These are phyloP conservation scores for Sodiomyces alkalinus DNA, from an alignment of 2,329 filamentous ascomycete genomes.

Conservation along the genomic window DNA sequence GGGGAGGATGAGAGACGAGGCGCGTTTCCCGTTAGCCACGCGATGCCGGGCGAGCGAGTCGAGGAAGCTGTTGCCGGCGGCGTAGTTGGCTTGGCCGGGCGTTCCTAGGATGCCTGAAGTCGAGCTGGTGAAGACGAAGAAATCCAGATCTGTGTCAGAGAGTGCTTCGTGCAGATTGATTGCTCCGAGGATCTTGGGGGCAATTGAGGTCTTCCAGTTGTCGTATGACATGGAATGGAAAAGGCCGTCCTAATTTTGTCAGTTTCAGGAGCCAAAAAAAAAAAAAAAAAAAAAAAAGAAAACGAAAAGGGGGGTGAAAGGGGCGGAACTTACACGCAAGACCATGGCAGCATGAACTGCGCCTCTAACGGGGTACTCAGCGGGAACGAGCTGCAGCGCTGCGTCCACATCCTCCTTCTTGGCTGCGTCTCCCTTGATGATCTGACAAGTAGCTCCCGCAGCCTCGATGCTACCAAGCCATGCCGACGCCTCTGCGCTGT, in stretches of 20 bases:
- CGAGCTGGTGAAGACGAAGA: conserved; percentile 22
- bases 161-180: conserved; percentile 19
- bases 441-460: no score
- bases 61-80: conserved; percentile 19
- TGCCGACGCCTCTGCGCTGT: conserved; percentile 11
- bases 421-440: no score
- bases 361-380: no score
- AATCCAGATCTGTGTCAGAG: conserved; percentile 14
- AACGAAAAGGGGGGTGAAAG: no score
- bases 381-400: no score
- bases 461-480: no score
- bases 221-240: not conserved
- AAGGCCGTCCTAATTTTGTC: conserved; percentile 6
- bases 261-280: no score
- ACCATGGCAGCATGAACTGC: no score
- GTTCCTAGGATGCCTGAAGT: conserved; percentile 18
- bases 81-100: conserved; percentile 23
- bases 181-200: conserved; percentile 17
- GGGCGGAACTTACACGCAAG: no score
- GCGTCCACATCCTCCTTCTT: no score
- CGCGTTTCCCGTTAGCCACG: conserved; percentile 2
- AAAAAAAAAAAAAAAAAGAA: no score
- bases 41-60: conserved; percentile 13
- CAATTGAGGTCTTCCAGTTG: conserved; percentile 8
- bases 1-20: conserved; percentile 11